Conservation (phyloP, 441 rosid genomes). For the Manihot esculenta region DNA sequence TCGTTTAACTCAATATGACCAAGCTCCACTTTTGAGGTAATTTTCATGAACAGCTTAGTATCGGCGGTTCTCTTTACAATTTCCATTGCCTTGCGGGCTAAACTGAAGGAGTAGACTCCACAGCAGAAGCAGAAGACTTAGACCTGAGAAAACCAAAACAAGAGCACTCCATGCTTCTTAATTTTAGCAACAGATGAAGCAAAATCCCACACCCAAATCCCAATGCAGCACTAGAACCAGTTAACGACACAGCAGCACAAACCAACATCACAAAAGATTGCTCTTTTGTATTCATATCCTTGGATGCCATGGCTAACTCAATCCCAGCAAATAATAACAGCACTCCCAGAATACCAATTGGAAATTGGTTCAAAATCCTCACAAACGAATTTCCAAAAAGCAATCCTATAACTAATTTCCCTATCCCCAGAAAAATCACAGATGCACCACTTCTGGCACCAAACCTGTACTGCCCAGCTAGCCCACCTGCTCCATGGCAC, state of each 20-base stretch:
- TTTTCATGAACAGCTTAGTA: too few relatives aligned
- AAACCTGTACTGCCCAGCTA: conserved; percentile 90
- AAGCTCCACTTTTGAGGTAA: too few relatives aligned
- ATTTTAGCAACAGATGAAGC: conserved; percentile 46
- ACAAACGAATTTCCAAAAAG: conserved; percentile 71
- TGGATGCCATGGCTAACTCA: conserved; percentile 79
- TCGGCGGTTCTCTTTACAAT: too few relatives aligned
- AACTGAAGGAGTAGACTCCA: conserved; percentile 7
- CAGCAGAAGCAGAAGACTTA: conserved; percentile 3
- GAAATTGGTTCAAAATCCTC: conserved; percentile 60
- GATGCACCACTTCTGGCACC: conserved; percentile 86
- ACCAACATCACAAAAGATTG: conserved; percentile 68
- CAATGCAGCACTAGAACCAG: conserved; percentile 63
- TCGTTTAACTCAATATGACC: too few relatives aligned
- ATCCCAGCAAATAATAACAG: conserved; percentile 69
- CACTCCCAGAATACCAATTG: conserved; percentile 70
- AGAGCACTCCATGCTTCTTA: conserved; percentile 32
- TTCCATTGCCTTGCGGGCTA: too few relatives aligned
- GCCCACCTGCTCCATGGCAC: conserved; percentile 81
- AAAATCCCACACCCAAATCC: conserved; percentile 67
- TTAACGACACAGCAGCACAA: conserved; percentile 62
- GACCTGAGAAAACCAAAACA: not conserved
- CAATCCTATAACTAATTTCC: conserved; percentile 61
- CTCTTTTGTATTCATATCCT: conserved; percentile 75
- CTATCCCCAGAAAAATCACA: conserved; percentile 59